Evolutionary conservation across 2,329 filamentous ascomycete genomes (phyloP), one percentile per base, ranked within the genome.

Genomic region (Hypoxylon sp.): DNA sequence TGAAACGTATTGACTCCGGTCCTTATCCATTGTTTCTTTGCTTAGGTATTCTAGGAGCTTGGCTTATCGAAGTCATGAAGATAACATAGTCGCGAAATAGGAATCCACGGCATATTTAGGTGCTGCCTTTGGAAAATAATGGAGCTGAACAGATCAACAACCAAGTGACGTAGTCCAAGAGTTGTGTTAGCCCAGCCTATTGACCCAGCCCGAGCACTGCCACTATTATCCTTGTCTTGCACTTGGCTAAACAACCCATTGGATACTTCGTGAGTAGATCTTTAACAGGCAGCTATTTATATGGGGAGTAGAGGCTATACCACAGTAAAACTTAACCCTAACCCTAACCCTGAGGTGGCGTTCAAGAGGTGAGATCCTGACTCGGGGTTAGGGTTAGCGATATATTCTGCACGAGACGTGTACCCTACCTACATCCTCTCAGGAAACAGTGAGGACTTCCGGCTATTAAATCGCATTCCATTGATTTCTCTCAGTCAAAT

Each of bases 121-220:
- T n/a, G 13, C 14, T 52, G 11, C 24, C 14, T 24, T 22, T 14
- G 22, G 17, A 5, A 17, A 14, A 14, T 19, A 46, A 19, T 31
- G 13, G 24, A 19, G 3, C 22, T 22, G 14, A 52, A 29, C 4
- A 55, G 31, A 26, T 26, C 46, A 44, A 10, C 8, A 42, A 3
- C 14, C 46, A 17, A 1, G 57, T 59, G 57, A 59, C 57, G 57
- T 59, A 59, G 57, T 59, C 57, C 46, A 59, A 59, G 57, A 59
- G 14, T 8, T 13, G 31, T 6, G 33, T 24, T 29, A 31, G 11
- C 10, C 39, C 5, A 31, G 13, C 14, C 19, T 17, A 22, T 59
- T 42, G 46, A 51, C 42, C 17, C 10, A 51, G n/a, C 31, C 22
- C 10, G 13, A 59, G 57, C 57, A 59, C 33, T 31, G 46, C 57